phyloP scores from a whole-genome alignment of 306 rosid species.

The Mimosa bimucronata region DNA sequence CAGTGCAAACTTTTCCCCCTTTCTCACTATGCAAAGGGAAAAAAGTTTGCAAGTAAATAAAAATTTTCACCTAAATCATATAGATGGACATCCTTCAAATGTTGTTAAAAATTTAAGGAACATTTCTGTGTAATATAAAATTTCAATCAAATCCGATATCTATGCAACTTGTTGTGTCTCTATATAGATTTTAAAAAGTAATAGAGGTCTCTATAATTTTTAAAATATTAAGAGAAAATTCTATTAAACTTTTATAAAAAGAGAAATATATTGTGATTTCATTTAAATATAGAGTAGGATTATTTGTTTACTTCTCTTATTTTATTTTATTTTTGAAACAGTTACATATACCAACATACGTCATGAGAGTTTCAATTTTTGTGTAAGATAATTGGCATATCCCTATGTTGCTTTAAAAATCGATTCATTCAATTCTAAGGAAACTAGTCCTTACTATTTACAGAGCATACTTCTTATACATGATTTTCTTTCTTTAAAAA shows the following conservation, averaged over 20 bases:
- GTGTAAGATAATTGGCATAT: neutral
- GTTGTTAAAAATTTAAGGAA: neutral
- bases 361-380: neutral
- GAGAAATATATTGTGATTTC: too few relatives aligned
- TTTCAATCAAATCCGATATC: neutral
- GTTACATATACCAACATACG: too few relatives aligned
- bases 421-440: neutral
- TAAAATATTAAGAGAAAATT: too few relatives aligned
- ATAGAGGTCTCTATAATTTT: neutral
- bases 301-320: too few relatives aligned
- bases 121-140: too few relatives aligned
- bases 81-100: neutral
- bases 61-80: neutral
- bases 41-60: neutral
- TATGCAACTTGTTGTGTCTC: neutral
- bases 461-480: neutral
- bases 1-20: constrained; percentile 3
- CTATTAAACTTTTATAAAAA: too few relatives aligned
- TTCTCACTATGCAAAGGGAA: neutral
- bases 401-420: neutral
- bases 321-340: too few relatives aligned
- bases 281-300: too few relatives aligned
- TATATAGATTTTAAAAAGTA: neutral
- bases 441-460: neutral
- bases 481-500: neutral